Evolutionary conservation across 2,329 filamentous ascomycete species (phyloP).

Genomic region (Aspergillus carbonarius): DNA sequence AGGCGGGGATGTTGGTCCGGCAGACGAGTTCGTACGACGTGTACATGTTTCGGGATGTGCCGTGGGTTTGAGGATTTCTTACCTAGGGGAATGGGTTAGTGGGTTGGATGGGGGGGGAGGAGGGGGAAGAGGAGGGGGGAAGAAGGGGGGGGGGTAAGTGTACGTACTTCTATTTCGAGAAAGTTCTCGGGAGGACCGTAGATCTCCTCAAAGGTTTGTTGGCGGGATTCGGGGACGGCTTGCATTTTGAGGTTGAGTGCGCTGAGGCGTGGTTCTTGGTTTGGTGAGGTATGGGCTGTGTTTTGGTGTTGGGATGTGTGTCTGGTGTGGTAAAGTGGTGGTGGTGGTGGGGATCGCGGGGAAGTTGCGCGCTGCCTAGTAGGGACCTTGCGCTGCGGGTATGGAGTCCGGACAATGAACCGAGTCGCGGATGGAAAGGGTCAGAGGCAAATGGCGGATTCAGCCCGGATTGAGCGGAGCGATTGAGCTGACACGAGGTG

Average conservation of each 20-base stretch:
- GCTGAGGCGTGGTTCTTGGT: background rate
- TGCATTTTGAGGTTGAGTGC: slow-evolving; percentile 49
- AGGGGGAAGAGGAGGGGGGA: background rate
- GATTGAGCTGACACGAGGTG: too few species aligned
- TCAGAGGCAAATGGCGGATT: too few species aligned
- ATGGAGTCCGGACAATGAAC: background rate
- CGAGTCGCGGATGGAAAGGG: too few species aligned
- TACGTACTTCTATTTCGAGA: slow-evolving; percentile 86
- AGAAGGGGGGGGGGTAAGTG: slow-evolving; percentile 4
- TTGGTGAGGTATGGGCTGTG: background rate
- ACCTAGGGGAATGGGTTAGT: slow-evolving; percentile 57
- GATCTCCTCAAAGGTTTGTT: slow-evolving; percentile 98
- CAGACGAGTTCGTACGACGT: slow-evolving; percentile 98
- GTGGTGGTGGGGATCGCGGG: background rate
- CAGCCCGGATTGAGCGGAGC: too few species aligned
- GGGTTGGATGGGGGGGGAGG: background rate
- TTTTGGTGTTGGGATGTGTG: background rate
- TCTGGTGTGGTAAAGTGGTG: background rate
- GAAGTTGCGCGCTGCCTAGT: background rate
- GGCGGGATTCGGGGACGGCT: slow-evolving; percentile 66
- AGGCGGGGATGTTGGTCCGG: slow-evolving; percentile 97
- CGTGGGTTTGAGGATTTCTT: slow-evolving; percentile 88
- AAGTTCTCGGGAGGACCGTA: slow-evolving; percentile 99
- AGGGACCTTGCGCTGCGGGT: background rate
- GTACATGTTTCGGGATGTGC: slow-evolving; percentile 94